Base-by-base conservation (phyloP, 2,329 filamentous ascomycete species). In the Ophiostoma pallidulum region DNA sequence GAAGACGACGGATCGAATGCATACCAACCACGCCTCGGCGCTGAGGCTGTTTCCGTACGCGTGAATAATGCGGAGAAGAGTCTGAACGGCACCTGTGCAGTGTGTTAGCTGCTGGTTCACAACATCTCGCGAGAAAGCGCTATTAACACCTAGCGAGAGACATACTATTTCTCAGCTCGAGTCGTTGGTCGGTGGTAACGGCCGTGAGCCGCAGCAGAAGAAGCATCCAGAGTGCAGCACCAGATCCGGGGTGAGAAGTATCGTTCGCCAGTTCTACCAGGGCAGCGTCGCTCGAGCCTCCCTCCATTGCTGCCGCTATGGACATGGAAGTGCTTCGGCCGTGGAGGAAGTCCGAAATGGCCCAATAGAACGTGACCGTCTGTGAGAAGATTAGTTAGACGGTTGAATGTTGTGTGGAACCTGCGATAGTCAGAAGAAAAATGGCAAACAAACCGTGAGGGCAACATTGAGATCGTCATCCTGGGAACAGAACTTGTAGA, bases 331-430 rank as follows among this genome's bases (percentile, higher is more conserved):
- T 71, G 46, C 73, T 78, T 55, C 76, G 78, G 3, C 72, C 67
- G 2, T 78, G 82, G 4, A 97, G 71, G 54, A 90, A 92, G 62
- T 96, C 90, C 0, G 91, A 95, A 8, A 96, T 77, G 46, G 91
- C 90, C 88, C 90, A 96, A 63, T 95, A 94, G 60, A 94, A 92
- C 0, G 91, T 95, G 8, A 95, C 86, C 1, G 90, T 92, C 78
- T 87, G 43, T 8, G 14, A 8, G 13, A 29, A 24, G 32, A 51
- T 43, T 12, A 31, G 37, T 47, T 12, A 53, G 37, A 19, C n/a
- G n/a, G 45, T 31, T 18, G 13, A 42, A n/a, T n/a, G n/a, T n/a
- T n/a, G n/a, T n/a, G n/a, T n/a, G n/a, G n/a, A n/a, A n/a, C n/a
- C n/a, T 8, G n/a, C 31, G 16, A 3, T 13, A 38, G 20, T 13